Conservation (phyloP, 164 flowering plant species). For the Kalanchoe fedtschenkoi region DNA sequence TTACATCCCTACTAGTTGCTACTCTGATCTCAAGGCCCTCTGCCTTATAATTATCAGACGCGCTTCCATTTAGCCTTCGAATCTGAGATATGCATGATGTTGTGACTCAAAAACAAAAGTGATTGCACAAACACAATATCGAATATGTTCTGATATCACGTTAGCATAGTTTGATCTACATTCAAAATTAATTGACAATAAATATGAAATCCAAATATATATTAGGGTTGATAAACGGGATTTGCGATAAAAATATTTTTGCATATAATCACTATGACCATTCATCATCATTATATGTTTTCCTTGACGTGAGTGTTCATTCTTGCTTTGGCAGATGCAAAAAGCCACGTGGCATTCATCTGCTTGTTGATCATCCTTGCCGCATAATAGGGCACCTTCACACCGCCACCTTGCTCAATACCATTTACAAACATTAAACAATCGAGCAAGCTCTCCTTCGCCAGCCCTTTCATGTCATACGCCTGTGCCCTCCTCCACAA, state of each 20-base stretch:
- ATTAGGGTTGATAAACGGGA: too few species aligned
- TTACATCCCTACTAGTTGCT: too few species aligned
- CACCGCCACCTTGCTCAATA: conserved; percentile 7
- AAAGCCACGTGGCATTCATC: conserved; percentile 72
- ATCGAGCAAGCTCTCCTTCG: conserved; percentile 79
- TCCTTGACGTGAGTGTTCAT: background rate
- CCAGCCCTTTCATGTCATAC: conserved; percentile 69
- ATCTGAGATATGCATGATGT: too few species aligned
- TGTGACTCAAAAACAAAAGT: too few species aligned
- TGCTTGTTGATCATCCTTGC: conserved; percentile 70
- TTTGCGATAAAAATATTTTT: background rate
- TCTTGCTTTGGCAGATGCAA: conserved; percentile 21
- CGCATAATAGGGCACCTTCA: conserved; percentile 53
- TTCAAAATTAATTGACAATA: too few species aligned
- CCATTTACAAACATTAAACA: conserved; percentile 52
- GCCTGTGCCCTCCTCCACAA: conserved; percentile 88
- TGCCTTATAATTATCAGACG: too few species aligned
- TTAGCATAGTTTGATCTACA: too few species aligned
- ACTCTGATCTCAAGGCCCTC: too few species aligned
- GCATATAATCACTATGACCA: background rate
- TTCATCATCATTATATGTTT: background rate
- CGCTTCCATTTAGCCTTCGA: too few species aligned
- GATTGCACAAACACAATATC: too few species aligned
- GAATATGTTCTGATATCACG: too few species aligned
- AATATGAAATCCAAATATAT: too few species aligned